Percentiles rank a stretch among this genome's conserved stretches.
Evolutionary conservation across 352 stramenopile genomes (phyloP).

Genomic region (Globisporangium camurandrum): DNA sequence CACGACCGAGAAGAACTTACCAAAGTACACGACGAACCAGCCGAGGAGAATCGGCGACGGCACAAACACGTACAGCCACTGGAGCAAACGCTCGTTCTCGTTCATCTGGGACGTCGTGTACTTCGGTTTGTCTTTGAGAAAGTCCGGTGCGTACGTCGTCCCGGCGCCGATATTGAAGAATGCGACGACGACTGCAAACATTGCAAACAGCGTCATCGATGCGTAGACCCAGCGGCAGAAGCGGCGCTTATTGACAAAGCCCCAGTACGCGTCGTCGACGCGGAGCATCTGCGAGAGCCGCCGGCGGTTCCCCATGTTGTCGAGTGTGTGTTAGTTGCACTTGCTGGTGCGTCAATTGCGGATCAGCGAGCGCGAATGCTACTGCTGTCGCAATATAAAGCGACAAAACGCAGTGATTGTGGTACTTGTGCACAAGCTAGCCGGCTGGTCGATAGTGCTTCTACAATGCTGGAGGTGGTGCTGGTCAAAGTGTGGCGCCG

Average conservation of each 20-base stretch:
- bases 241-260: constrained; percentile 64
- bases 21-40: constrained; percentile 77
- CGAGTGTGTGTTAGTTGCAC: neutral
- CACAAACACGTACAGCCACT: constrained; percentile 72
- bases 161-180: constrained; percentile 66
- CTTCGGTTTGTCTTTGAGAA: constrained; percentile 29
- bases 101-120: constrained; percentile 52
- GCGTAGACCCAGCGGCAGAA: constrained; percentile 73
- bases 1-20: constrained; percentile 71
- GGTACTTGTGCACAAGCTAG: no score
- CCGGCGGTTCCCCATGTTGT: constrained; percentile 68
- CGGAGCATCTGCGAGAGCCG: constrained; percentile 59
- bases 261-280: constrained; percentile 72
- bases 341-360: neutral
- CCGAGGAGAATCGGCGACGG: constrained; percentile 55
- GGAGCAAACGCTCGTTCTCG: constrained; percentile 62
- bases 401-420: no score
- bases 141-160: constrained; percentile 40
- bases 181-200: constrained; percentile 64
- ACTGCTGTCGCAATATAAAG: neutral
- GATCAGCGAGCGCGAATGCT: neutral
- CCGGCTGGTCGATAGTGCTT: no score
- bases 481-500: no score
- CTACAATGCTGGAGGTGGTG: no score
- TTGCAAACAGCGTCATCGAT: constrained; percentile 63